phyloP scores from a whole-genome alignment of 306 rosid genomes.

The Argentina anserina region DNA sequence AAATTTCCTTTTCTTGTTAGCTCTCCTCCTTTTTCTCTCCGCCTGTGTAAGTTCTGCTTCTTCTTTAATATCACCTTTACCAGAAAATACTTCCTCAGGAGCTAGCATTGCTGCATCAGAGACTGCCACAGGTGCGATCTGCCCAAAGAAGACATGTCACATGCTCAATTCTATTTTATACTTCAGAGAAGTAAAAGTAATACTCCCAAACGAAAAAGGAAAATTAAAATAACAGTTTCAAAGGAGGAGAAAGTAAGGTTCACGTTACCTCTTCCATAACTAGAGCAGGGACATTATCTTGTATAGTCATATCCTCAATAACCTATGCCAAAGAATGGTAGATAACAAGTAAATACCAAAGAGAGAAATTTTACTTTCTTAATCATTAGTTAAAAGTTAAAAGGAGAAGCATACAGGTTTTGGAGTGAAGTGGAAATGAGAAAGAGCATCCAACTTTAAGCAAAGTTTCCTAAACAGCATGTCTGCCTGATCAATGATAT shows the following conservation, averaged over 20 bases:
- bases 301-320: constrained; percentile 82
- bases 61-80: constrained; percentile 92
- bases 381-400: constrained; percentile 1
- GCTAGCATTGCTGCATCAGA: constrained; percentile 99
- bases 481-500: constrained; percentile 60
- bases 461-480: constrained; percentile 67
- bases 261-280: constrained; percentile 92
- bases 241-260: constrained; percentile 14
- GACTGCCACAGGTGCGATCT: constrained; percentile 94
- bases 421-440: constrained; percentile 90
- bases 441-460: constrained; percentile 85
- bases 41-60: constrained; percentile 78
- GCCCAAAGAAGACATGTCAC: constrained; percentile 32
- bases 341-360: constrained; percentile 9
- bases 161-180: constrained; percentile 3
- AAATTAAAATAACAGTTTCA: neutral
- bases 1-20: constrained; percentile 79
- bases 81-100: constrained; percentile 91
- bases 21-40: constrained; percentile 91
- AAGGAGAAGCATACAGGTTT: constrained; percentile 67
- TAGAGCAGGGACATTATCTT: constrained; percentile 81
- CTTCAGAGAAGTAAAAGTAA: neutral
- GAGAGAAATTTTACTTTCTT: neutral
- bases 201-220: neutral
- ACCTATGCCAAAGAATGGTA: constrained; percentile 49